Conservation (phyloP, 225 moss, liverwort and hornwort genomes). For the Marchantia polymorpha region DNA sequence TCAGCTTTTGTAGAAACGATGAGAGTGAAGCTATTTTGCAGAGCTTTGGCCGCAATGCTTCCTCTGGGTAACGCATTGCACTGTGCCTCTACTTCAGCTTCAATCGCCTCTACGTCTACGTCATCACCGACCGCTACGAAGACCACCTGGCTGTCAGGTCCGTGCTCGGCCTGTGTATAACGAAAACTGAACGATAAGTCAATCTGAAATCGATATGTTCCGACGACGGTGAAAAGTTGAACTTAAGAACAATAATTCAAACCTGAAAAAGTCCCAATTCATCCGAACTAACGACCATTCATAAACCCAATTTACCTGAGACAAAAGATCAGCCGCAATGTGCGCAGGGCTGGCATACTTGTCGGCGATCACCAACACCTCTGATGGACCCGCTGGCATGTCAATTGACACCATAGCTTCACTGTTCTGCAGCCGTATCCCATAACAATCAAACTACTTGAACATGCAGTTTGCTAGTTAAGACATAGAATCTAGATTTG, state of each 20-base stretch:
- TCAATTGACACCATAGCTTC: conserved; percentile 99
- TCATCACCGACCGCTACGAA: conserved; percentile 82
- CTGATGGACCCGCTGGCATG: conserved; percentile 99
- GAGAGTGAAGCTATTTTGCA: conserved; percentile 81
- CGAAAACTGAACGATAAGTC: background rate
- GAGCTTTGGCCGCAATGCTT: conserved; percentile 71
- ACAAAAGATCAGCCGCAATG: conserved; percentile 86
- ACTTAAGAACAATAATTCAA: background rate
- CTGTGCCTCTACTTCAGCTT: conserved; percentile 72
- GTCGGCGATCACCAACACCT: conserved; percentile 95
- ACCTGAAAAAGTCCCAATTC: background rate
- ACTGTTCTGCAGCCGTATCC: conserved; percentile 52
- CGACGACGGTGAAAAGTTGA: background rate
- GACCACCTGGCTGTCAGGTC: conserved; percentile 98
- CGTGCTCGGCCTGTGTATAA: conserved; percentile 80
- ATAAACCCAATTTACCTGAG: conserved; percentile 52
- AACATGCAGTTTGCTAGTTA: background rate
- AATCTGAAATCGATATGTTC: background rate
- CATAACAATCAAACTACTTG: background rate
- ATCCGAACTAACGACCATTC: background rate
- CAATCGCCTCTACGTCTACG: conserved; percentile 64
- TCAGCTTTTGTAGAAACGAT: conserved; percentile 70
- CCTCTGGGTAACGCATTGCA: conserved; percentile 83
- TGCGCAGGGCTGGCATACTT: conserved; percentile 74
- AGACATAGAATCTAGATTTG: too few species aligned